Evolutionary conservation across 2,329 filamentous ascomycete species (phyloP), one percentile per base, ranked within the genome.

Genomic region (Fusarium sarcochroum): DNA sequence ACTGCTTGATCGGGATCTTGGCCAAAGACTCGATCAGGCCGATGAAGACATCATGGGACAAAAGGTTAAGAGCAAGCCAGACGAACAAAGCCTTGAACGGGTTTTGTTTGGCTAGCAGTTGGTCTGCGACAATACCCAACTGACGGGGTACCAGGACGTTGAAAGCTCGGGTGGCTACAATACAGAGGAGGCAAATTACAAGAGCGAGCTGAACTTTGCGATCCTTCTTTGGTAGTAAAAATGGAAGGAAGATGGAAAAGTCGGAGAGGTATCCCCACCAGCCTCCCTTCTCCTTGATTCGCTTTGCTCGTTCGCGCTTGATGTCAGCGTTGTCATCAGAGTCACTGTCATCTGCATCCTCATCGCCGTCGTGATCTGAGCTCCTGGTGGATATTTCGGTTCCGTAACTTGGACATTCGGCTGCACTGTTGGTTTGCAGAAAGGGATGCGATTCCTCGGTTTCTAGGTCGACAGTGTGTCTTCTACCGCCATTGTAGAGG

Each of bases 1-100:
- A 80, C 35, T 79, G 77, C 68, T 74, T 72, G 13, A 79, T 78
- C 0, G 78, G 77, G 1, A 79, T 77, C 42, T 78, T 79, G 47
- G 73, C 72, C 20, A 79, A 35, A 1, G 45, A 37, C 23, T 74
- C 48, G 3, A 79, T 38, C 0, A 76, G 14, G 0, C 63, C 57
- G 3, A 73, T 11, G 0, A 63, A 20, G 13, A 50, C 46, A 2
- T 70, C 63, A 3, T 63, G 57, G 2, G 64, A 60, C 2, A 68
- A 9, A 2, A 68, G 40, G 11, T 51, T 67, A 15, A 71, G 47
- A 8, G 51, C 10, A 5, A 76, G 61, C 70, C 69, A 75, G 9
- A 71, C 18, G 8, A 50, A 37, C 2, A 76, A 27, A 1, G 70
- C 62, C 0, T 51, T 48, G 44, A 71, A 77, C 0, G 75, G 73